Base-by-base conservation (phyloP, 139 green algal species). In the Haematococcus sp. region DNA sequence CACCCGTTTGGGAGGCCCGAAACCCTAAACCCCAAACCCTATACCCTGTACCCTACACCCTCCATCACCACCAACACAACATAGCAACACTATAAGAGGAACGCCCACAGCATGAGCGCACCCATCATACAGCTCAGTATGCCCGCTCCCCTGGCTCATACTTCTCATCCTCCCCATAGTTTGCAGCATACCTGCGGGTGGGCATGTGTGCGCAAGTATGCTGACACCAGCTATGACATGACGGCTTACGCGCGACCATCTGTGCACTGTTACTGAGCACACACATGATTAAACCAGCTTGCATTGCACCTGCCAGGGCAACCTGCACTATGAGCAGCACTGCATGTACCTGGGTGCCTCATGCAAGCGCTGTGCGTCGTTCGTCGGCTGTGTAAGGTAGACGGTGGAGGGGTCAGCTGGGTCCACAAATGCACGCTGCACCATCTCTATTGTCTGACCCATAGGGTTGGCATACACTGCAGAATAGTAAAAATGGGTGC, bases 371-470 rank as follows among this genome's bases (percentile, higher is more conserved):
- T 84, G 52, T 3, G 66, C 63, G 28, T 87, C 76, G 32, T 73
- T 71, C n/a, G 87, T 81, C 0, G 87, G 89, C 79, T 87, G 78
- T 3, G 87, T 82, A 22, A 95, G 76, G 71, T 88, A 93, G 20
- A 95, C n/a, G 46, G 83, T 92, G 59, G 82, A 85, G 20, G 90
- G 90, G 73, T 95, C 90, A 58, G 76, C 85, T 55, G 90, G 90
- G 73, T 95, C 90, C 49, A 95, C 86, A 77, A 92, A 92, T 32
- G 78, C 78, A 7, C 43, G 46, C 1, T 68, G 63, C 33, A 75
- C 56, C 5, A 83, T 64, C 20, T 35, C 65, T 31, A 71, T 20
- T n/a, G 40, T 11, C 40, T 49, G 40, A 11, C 40, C 40, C 40
- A 11, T 11, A 49, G 40, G 40, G 40, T 49, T 49, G 40, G 40